Evolutionary conservation across 345 rosid species (phyloP).

Genomic region (Noccaea bulbosa): DNA sequence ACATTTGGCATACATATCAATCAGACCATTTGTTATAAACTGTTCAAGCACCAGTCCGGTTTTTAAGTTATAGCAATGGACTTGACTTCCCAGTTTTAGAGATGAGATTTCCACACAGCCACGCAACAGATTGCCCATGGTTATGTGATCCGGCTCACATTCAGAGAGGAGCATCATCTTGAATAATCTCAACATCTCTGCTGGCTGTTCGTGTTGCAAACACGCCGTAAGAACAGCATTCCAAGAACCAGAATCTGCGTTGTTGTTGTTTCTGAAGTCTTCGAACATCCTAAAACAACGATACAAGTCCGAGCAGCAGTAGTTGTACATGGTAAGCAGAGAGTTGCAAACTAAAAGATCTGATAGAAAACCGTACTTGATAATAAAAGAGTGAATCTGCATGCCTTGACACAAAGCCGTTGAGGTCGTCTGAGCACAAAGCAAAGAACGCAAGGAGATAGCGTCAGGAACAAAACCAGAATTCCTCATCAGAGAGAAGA

Average conservation of each 20-base stretch:
- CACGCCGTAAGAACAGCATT: slow-evolving; percentile 71
- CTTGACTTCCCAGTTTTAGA: slow-evolving; percentile 65
- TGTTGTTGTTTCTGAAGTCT: slow-evolving; percentile 47
- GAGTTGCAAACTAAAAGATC: slow-evolving; percentile 56
- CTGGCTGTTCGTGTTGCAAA: slow-evolving; percentile 55
- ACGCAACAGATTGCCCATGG: slow-evolving; percentile 53
- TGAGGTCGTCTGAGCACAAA: slow-evolving; percentile 50
- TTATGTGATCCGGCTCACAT: slow-evolving; percentile 57
- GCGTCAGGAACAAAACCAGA: slow-evolving; percentile 49
- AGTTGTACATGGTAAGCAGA: slow-evolving; percentile 63
- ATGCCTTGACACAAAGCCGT: slow-evolving; percentile 49
- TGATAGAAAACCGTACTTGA: slow-evolving; percentile 51
- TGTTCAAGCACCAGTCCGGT: slow-evolving; percentile 53
- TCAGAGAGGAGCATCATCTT: slow-evolving; percentile 56
- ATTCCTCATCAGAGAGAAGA: slow-evolving; percentile 50
- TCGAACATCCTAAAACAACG: slow-evolving; percentile 57
- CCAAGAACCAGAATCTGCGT: slow-evolving; percentile 70
- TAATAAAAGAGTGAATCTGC: slow-evolving; percentile 57
- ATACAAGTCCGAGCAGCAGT: slow-evolving; percentile 50
- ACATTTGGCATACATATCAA: slow-evolving; percentile 79
- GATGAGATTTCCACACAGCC: slow-evolving; percentile 73
- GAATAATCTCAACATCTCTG: slow-evolving; percentile 61
- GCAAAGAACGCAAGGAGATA: slow-evolving; percentile 54
- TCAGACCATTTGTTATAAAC: slow-evolving; percentile 56
- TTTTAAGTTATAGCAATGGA: slow-evolving; percentile 61